Conservation (phyloP, 495 filamentous ascomycete species). For the Aspergillus taichungensis region DNA sequence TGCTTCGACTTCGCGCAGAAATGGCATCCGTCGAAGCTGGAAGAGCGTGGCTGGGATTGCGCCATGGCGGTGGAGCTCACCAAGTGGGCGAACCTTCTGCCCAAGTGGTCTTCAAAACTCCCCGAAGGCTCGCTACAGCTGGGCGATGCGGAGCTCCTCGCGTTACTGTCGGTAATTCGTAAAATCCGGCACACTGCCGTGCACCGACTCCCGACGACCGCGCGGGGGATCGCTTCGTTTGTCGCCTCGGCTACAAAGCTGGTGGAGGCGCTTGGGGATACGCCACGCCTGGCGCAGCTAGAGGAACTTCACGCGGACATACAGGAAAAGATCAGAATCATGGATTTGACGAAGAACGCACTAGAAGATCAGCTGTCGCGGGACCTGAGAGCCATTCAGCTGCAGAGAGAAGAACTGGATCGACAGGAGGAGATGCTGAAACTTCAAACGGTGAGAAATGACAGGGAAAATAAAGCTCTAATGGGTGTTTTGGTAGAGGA, state of each 20-base stretch:
- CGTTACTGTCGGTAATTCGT: constrained; percentile 18
- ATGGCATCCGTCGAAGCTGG: constrained; percentile 23
- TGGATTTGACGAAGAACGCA: constrained; percentile 33
- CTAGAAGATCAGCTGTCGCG: constrained; percentile 21
- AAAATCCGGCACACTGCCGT: constrained; percentile 26
- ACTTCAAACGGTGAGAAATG: constrained; percentile 15
- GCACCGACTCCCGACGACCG: constrained; percentile 23
- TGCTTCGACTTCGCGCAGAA: constrained; percentile 30
- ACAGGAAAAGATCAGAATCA: constrained; percentile 23
- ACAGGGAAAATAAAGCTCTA: constrained; percentile 23
- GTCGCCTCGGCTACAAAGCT: constrained; percentile 21
- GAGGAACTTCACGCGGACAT: constrained; percentile 27
- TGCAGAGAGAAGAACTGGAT: constrained; percentile 22
- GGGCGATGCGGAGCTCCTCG: constrained; percentile 8
- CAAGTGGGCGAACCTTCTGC: constrained; percentile 22
- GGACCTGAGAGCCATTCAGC: constrained; percentile 19
- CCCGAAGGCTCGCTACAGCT: constrained; percentile 9
- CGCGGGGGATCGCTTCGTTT: constrained; percentile 19
- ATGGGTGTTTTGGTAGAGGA: constrained; percentile 26
- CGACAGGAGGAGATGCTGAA: constrained; percentile 19
- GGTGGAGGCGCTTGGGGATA: constrained; percentile 19
- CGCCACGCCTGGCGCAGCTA: constrained; percentile 20
- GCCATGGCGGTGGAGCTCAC: constrained; percentile 30
- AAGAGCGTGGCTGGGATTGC: constrained; percentile 22
- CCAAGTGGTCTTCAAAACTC: constrained; percentile 15